Conservation (phyloP, 1,139 yeast species). For the Saccharomyces hybrid region DNA sequence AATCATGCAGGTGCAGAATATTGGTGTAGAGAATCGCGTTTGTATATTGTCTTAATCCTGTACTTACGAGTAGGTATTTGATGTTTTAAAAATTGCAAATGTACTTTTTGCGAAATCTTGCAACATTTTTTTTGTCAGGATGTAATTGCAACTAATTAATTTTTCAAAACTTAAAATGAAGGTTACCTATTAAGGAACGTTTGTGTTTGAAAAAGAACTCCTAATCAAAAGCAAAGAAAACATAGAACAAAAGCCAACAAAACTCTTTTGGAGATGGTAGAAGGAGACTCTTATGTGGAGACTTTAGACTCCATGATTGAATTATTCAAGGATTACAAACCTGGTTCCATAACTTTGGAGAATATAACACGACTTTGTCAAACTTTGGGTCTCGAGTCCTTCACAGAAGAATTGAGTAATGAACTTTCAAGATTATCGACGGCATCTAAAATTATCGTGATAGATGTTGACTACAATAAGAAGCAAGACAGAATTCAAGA, state of each 20-base stretch:
- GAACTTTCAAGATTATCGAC: conserved; percentile 28
- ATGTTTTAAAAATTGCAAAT: background rate
- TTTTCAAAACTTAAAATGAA: background rate
- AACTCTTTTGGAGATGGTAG: background rate
- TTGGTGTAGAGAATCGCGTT: background rate
- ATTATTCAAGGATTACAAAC: conserved; percentile 28
- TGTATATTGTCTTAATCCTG: background rate
- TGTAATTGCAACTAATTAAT: background rate
- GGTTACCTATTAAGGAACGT: background rate
- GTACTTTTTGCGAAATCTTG: background rate
- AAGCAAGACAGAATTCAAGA: conserved; percentile 24
- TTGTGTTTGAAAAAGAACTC: background rate
- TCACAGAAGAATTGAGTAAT: conserved; percentile 27
- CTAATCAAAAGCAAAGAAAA: background rate
- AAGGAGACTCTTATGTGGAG: conserved; percentile 19
- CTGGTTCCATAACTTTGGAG: conserved; percentile 29
- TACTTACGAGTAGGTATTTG: background rate
- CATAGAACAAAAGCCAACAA: background rate
- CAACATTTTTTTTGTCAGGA: background rate
- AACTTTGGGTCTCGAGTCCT: conserved; percentile 30
- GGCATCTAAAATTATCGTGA: conserved; percentile 32
- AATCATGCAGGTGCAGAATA: background rate
- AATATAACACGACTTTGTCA: conserved; percentile 32
- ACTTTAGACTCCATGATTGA: conserved; percentile 25
- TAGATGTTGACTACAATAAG: conserved; percentile 31